A percentile compares a stretch with the other conserved stretches of the same genome.
phyloP scores from a whole-genome alignment of 306 rosid species.

The Herpetospermum pedunculosum region DNA sequence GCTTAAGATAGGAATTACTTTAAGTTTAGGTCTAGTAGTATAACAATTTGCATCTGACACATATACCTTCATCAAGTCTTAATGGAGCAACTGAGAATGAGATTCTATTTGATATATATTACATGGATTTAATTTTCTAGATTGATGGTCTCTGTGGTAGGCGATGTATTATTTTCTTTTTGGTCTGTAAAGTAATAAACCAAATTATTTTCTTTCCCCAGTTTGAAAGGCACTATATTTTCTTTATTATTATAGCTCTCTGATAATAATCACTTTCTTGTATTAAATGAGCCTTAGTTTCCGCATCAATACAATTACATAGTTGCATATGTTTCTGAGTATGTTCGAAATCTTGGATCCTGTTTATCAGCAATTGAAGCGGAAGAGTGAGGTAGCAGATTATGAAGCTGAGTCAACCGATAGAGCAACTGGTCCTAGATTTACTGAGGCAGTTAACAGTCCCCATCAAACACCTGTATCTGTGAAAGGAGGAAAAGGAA shows the following conservation, averaged over 20 bases:
- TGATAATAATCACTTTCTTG: background rate
- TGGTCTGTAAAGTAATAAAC: background rate
- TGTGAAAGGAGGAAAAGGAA: slow-evolving; percentile 51
- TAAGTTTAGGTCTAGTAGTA: background rate
- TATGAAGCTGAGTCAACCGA: slow-evolving; percentile 59
- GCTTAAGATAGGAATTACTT: background rate
- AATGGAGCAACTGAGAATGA: background rate
- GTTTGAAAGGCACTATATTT: background rate
- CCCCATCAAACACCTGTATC: slow-evolving; percentile 62
- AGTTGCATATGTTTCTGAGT: slow-evolving; percentile 11
- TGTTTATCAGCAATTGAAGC: slow-evolving; percentile 49
- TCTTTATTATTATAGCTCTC: background rate
- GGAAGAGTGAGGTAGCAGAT: slow-evolving; percentile 51
- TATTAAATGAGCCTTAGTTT: background rate
- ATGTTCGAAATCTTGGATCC: slow-evolving; percentile 9
- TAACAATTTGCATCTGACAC: background rate
- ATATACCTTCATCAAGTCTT: background rate
- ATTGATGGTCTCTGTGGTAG: background rate
- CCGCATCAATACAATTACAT: background rate
- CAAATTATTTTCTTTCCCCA: background rate
- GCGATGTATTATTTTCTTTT: background rate
- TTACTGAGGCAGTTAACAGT: slow-evolving; percentile 36
- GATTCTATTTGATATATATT: background rate
- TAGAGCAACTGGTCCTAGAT: slow-evolving; percentile 36
- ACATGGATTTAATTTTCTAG: background rate